Percentiles rank a stretch among this genome's conserved stretches.
These are phyloP conservation scores for Blepharisma stoltei DNA, from an alignment of 73 alveolate genomes.

Conservation along the genomic window DNA sequence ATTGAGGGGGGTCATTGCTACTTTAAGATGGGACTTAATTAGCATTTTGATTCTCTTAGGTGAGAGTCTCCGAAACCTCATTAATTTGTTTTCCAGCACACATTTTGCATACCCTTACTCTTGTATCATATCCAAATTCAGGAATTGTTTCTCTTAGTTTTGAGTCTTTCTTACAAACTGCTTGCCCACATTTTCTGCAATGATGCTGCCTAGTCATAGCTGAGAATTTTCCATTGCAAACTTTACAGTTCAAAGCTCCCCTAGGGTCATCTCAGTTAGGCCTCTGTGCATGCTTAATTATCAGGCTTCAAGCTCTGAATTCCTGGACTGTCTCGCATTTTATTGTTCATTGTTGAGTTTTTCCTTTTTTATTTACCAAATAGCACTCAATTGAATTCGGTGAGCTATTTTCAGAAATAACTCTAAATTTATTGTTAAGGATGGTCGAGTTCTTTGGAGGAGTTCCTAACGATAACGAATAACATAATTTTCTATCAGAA, in stretches of 20 bases:
- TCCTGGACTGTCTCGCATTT: neutral
- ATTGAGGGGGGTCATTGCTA: too few relatives aligned
- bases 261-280: slow-evolving; percentile 21
- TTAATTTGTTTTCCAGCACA: neutral
- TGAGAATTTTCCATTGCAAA: slow-evolving; percentile 1
- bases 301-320: neutral
- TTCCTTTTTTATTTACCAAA: neutral
- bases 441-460: too few relatives aligned
- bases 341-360: neutral
- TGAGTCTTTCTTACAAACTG: slow-evolving; percentile 8
- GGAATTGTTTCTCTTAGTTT: slow-evolving; percentile 4
- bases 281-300: neutral
- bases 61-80: neutral
- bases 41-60: too few relatives aligned
- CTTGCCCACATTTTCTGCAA: neutral
- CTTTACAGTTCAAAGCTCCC: neutral
- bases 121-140: neutral
- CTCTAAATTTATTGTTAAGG: too few relatives aligned
- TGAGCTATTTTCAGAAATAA: too few relatives aligned
- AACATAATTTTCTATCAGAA: too few relatives aligned
- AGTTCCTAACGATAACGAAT: too few relatives aligned
- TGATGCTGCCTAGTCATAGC: neutral
- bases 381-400: too few relatives aligned
- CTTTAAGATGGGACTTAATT: too few relatives aligned
- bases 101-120: neutral